Conservation (phyloP, 2,329 filamentous ascomycete genomes). For the Rhexocercosporidium sp. region DNA sequence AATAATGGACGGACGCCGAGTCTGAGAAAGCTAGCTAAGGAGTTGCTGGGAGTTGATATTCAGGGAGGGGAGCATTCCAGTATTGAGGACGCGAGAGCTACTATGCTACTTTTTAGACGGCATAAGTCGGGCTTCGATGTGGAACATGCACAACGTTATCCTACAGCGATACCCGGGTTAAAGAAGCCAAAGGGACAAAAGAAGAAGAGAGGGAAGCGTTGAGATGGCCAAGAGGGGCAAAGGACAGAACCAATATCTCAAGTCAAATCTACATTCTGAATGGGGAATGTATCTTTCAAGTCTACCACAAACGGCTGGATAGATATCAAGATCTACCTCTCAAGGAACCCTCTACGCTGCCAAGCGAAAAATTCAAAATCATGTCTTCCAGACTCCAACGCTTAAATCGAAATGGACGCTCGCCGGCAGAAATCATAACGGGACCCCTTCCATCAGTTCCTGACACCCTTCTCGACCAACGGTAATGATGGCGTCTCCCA, state of each 20-base stretch:
- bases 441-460: constrained; percentile 74
- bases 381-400: constrained; percentile 23
- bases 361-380: neutral
- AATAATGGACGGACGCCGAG: constrained; percentile 71
- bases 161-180: constrained; percentile 41
- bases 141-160: constrained; percentile 74
- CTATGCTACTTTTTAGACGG: constrained; percentile 86
- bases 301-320: neutral
- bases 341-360: constrained; percentile 2
- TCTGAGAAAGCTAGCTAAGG: constrained; percentile 61
- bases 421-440: constrained; percentile 51
- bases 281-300: neutral
- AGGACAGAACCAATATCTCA: neutral
- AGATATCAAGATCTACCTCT: constrained; percentile 3
- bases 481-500: constrained; percentile 76
- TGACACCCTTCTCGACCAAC: constrained; percentile 57
- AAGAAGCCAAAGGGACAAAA: constrained; percentile 43
- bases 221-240: constrained; percentile 1
- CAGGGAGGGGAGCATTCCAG: constrained; percentile 69
- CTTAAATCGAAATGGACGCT: constrained; percentile 18
- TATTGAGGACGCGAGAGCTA: constrained; percentile 81
- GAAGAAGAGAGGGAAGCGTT: constrained; percentile 46
- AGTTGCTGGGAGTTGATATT: constrained; percentile 65
- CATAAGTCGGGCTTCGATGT: constrained; percentile 86
- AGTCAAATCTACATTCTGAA: neutral